Evolutionary conservation across 2,329 filamentous ascomycete species (phyloP), one percentile per base, ranked within the genome.

Genomic region (Apiospora hydei): DNA sequence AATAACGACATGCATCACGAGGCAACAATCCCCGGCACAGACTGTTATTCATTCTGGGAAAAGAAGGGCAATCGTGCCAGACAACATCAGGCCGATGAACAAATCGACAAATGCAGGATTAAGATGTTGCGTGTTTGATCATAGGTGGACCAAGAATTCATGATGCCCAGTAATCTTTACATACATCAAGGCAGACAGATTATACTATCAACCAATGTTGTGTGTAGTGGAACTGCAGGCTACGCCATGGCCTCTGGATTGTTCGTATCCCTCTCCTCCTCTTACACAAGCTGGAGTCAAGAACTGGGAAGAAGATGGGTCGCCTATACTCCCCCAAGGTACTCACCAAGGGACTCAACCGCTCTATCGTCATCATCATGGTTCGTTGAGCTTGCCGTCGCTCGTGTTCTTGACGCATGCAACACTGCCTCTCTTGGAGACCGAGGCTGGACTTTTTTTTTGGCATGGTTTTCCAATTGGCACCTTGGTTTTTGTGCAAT

Each of bases 391-490:
- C n/a, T 67, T 67, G n/a, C 26, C 38, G 41, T 47, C 13, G 66
- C 57, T n/a, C 57, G 57, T 64, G 57, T 68, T 30, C 24, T 68
- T 4, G 7, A 14, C 18, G 66, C 30, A 68, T 26, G 24, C 41
- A 46, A 68, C 66, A 68, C 66, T 68, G 66, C 66, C 66, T 68
- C 66, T 49, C 30, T 16, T 41, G 68, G 10, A 44, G 49, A 69
- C 57, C 47, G 68, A 69, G 68, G 68, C 68, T 69, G 68, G 68
- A 69, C 68, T 53, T 53, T 43, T 47, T 44, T 21, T 41, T 30
- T 26, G 41, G 8, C 43, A 34, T 44, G 44, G 66, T 47, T 53
- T 41, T 21, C n/a, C 11, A 57, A 53, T 47, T 57, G 68, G 47
- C 47, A 69, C 34, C 57, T 64, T 64, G 57, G 11, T 64, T 64